Base-by-base conservation (phyloP, 2,329 filamentous ascomycete species). In the Colletotrichum tanaceti region DNA sequence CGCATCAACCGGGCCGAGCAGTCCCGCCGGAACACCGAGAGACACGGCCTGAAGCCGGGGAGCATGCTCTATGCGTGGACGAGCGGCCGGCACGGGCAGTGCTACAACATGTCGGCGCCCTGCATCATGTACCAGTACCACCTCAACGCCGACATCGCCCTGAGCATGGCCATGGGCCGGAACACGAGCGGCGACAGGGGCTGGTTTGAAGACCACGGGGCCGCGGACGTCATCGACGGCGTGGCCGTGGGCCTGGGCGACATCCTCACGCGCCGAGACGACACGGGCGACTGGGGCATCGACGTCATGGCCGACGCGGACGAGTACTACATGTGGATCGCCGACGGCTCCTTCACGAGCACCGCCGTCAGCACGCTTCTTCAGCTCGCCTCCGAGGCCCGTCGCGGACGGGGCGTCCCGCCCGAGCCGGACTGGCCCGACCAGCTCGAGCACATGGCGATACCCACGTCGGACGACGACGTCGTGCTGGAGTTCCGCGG, bases 81-180 rank as follows among this genome's bases (percentile, higher is more conserved):
- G 0, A 89, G 86, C 72, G 89, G 86, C 9, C 81, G 90, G 2
- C 89, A 83, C 72, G 90, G 90, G 4, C 91, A 92, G 73, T 92
- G 90, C 72, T 91, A 60, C 35, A 60, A 90, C 0, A 84, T 81
- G 3, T 86, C 85, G 3, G 86, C 85, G 0, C 83, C 86, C 5
- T 92, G 90, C 76, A 90, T 88, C 74, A 89, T 91, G 75, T 92
- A 92, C 73, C 84, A 92, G 74, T 92, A 92, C 71, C 90, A 92
- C 73, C 73, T 92, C 52, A 91, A 91, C 72, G 89, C 89, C 4
- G 90, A 92, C 68, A 91, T 92, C 72, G 89, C 86, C 0, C 78
- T 91, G 24, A 71, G 73, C 18, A 58, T 76, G 47, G 57, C 72
- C 58, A 75, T 74, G 64, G 72, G 73, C 18, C 70, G 73, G 68